Evolutionary conservation across 768 basidiomycete genomes (phyloP).

Genomic region (Phlegmacium glaucopus): DNA sequence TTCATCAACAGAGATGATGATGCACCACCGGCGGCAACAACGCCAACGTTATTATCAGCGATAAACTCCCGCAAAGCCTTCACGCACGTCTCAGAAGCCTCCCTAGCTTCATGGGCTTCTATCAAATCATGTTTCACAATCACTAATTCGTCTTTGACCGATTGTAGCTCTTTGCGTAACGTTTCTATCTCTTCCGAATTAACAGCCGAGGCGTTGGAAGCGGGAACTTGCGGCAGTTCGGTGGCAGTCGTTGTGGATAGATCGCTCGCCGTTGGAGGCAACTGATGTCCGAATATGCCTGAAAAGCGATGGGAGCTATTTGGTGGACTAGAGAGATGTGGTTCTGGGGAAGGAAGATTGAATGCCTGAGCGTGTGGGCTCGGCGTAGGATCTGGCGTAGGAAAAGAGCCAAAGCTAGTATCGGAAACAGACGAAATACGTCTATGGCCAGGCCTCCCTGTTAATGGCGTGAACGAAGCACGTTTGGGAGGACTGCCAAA

Average conservation of each 20-base stretch:
- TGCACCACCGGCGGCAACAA: constrained; percentile 8
- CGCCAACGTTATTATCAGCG: constrained; percentile 66
- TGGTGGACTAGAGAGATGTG: constrained; percentile 17
- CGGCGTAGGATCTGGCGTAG: constrained; percentile 29
- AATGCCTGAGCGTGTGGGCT: constrained; percentile 32
- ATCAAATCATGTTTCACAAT: constrained; percentile 61
- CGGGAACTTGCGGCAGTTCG: constrained; percentile 4
- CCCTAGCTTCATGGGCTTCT: constrained; percentile 79
- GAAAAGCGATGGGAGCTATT: constrained; percentile 41
- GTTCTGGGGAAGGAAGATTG: constrained; percentile 30
- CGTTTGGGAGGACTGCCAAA: constrained; percentile 55
- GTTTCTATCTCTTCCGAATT: constrained; percentile 45
- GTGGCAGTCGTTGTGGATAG: constrained; percentile 23
- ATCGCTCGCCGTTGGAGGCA: constrained; percentile 33
- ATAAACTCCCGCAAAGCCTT: constrained; percentile 82
- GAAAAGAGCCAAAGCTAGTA: constrained; percentile 34
- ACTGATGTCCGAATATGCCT: constrained; percentile 49
- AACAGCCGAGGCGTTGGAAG: constrained; percentile 3
- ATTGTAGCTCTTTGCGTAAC: constrained; percentile 56
- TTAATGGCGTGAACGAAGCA: constrained; percentile 73
- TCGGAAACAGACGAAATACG: constrained; percentile 77
- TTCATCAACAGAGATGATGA: constrained; percentile 25
- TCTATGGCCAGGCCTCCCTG: constrained; percentile 54
- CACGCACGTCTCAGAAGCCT: constrained; percentile 85
- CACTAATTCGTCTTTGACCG: constrained; percentile 57